Evolutionary conservation across 1,284 basidiomycete genomes (phyloP).

Genomic region (Pseudozyma sp.): DNA sequence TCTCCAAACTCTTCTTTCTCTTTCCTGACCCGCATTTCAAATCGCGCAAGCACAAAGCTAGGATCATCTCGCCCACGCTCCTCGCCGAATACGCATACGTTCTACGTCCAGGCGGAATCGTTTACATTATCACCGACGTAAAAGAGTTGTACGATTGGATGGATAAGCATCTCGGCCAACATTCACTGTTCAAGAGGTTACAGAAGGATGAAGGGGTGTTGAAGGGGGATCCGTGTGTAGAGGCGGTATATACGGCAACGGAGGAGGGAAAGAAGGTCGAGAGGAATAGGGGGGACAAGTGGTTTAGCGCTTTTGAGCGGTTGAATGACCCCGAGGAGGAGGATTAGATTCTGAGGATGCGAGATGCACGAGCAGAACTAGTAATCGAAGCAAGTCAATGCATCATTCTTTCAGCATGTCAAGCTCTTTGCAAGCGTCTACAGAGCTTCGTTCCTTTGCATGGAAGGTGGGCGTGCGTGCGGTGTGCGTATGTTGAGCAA

Average conservation of each 20-base stretch:
- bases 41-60: conserved; percentile 94
- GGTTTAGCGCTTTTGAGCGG: conserved; percentile 81
- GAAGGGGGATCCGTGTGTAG: conserved; percentile 72
- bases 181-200: conserved; percentile 87
- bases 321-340: conserved; percentile 43
- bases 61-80: conserved; percentile 92
- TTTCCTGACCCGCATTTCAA: conserved; percentile 99
- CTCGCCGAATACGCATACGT: conserved; percentile 93
- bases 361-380: neutral
- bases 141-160: conserved; percentile 95
- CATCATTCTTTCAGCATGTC: neutral
- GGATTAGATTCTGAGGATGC: conserved; percentile 22
- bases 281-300: conserved; percentile 89
- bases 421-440: no score
- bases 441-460: no score
- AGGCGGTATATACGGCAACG: conserved; percentile 70
- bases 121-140: conserved; percentile 99
- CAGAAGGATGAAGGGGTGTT: conserved; percentile 74
- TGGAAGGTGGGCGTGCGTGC: no score
- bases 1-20: conserved; percentile 88
- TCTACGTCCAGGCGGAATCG: conserved; percentile 87
- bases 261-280: conserved; percentile 98
- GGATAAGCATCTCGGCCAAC: conserved; percentile 84
- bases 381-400: neutral
- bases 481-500: no score